Conservation (phyloP, 495 filamentous ascomycete genomes). For the Chaetomium fimeti region DNA sequence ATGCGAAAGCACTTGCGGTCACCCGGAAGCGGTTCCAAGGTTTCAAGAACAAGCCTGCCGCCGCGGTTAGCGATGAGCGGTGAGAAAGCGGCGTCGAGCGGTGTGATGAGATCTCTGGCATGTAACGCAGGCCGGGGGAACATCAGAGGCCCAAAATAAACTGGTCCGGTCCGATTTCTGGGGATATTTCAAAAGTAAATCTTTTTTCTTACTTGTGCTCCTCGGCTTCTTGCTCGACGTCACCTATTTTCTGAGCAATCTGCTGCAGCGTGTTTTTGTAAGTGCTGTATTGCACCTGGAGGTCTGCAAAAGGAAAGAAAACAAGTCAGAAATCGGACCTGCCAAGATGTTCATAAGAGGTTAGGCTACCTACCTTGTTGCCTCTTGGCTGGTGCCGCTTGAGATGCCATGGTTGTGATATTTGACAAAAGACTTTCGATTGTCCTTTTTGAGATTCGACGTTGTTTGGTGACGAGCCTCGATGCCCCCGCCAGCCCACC, state of each 20-base stretch:
- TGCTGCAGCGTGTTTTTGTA: conserved; percentile 95
- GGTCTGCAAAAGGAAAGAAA: conserved; percentile 56
- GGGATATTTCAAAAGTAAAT: conserved; percentile 12
- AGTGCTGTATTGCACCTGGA: conserved; percentile 88
- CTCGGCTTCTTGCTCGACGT: conserved; percentile 94
- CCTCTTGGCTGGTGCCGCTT: conserved; percentile 57
- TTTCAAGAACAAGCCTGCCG: conserved; percentile 89
- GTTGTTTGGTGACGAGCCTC: not conserved
- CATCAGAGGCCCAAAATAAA: conserved; percentile 4
- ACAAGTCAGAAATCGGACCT: conserved; percentile 21
- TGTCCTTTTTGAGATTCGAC: not conserved
- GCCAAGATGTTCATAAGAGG: too few relatives aligned
- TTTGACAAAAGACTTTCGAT: not conserved
- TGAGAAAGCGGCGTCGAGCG: conserved; percentile 35
- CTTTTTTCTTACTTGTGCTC: conserved; percentile 82
- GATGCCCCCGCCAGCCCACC: not conserved
- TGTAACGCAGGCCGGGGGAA: conserved; percentile 23
- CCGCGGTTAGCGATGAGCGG: conserved; percentile 37
- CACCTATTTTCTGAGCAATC: conserved; percentile 91
- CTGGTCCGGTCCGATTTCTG: not conserved
- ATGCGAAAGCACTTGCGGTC: conserved; percentile 98
- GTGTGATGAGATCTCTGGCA: conserved; percentile 36
- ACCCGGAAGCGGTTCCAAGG: conserved; percentile 73
- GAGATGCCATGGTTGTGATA: conserved; percentile 41
- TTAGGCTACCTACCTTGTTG: conserved; percentile 75